Conservation (phyloP, 352 stramenopile genomes). For the Globisporangium mamillatum region DNA sequence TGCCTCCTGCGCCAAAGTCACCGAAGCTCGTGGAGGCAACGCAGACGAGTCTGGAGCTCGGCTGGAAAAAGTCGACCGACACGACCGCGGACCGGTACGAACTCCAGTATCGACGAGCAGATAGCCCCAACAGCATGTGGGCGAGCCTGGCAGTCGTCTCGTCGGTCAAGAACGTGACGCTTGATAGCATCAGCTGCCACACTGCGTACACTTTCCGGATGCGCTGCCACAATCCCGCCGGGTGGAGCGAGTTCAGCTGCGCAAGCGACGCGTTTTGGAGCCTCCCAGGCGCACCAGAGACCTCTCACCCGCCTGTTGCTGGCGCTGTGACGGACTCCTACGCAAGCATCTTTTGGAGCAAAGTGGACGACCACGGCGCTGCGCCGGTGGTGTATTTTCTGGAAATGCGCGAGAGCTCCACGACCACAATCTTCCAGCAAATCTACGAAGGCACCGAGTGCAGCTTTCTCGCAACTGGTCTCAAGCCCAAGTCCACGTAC, state of each 20-base stretch:
- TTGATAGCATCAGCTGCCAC: conserved; percentile 51
- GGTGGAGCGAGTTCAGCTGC: conserved; percentile 66
- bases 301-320: conserved; percentile 44
- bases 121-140: conserved; percentile 54
- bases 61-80: conserved; percentile 59
- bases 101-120: conserved; percentile 52
- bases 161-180: conserved; percentile 34
- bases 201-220: conserved; percentile 56
- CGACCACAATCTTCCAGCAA: conserved; percentile 23
- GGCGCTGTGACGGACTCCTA: conserved; percentile 66
- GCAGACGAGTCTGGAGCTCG: conserved; percentile 45
- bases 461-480: conserved; percentile 51
- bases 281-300: conserved; percentile 42
- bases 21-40: conserved; percentile 48
- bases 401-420: conserved; percentile 42
- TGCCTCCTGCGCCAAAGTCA: conserved; percentile 31
- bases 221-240: conserved; percentile 56
- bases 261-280: conserved; percentile 56
- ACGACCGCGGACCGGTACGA: conserved; percentile 75
- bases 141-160: conserved; percentile 33
- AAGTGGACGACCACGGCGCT: conserved; percentile 51
- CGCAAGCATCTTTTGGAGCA: conserved; percentile 71
- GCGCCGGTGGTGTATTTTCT: conserved; percentile 59
- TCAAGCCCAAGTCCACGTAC: conserved; percentile 51
- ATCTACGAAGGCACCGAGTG: conserved; percentile 69